Conservation (phyloP, 306 rosid genomes). For the Inga leiocalycina region DNA sequence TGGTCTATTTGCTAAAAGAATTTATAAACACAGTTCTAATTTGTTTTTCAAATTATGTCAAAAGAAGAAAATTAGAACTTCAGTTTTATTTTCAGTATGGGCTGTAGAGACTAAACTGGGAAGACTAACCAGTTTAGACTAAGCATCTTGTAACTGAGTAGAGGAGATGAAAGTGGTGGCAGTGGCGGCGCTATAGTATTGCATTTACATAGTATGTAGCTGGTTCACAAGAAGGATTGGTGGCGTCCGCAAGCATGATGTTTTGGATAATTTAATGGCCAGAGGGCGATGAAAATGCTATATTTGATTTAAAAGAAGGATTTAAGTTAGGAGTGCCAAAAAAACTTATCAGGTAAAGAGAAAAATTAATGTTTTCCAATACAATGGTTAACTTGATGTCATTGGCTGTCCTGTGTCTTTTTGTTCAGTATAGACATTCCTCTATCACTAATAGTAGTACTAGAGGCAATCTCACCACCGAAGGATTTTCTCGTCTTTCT, state of each 20-base stretch:
- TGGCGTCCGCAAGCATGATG: background rate
- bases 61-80: slow-evolving; percentile 11
- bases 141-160: slow-evolving; percentile 11
- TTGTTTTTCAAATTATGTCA: slow-evolving; percentile 14
- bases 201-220: background rate
- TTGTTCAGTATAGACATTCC: background rate
- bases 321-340: background rate
- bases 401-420: background rate
- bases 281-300: background rate
- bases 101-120: slow-evolving; percentile 15
- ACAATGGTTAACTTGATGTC: background rate
- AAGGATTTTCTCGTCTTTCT: slow-evolving; percentile 10
- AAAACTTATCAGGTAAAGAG: background rate
- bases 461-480: background rate
- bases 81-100: slow-evolving; percentile 6
- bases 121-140: background rate
- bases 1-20: background rate
- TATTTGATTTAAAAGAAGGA: slow-evolving; percentile 3
- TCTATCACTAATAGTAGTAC: slow-evolving; percentile 13
- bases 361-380: background rate
- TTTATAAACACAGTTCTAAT: background rate
- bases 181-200: background rate
- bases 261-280: background rate
- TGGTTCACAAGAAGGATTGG: background rate
- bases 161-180: background rate